Base-by-base conservation (phyloP, 2,329 filamentous ascomycete genomes). In the Cytospora mali region DNA sequence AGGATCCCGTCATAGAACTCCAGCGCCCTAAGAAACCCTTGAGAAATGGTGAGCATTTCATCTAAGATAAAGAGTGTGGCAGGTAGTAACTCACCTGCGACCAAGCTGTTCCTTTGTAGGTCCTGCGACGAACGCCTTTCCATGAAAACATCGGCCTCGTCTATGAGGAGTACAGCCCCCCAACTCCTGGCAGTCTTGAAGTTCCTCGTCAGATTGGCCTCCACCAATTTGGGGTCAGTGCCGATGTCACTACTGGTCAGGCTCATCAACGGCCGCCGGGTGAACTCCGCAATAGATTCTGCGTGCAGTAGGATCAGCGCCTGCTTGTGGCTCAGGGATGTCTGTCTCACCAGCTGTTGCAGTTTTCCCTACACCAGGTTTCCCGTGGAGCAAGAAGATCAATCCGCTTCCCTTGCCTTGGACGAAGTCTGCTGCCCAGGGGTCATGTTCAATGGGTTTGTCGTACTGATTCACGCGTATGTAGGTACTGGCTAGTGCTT, bases 231-330 rank as follows among this genome's bases (percentile, higher is more conserved):
- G 1, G 56, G 57, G n/a, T 62, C 46, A 9, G 62, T 70, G 11
- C 70, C 55, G 25, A 73, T 69, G 54, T 73, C 70, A 58, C 70
- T 73, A 18, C 53, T 65, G 1, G 70, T 73, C 13, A 76, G 54
- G 1, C 69, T 56, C 67, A 76, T 73, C 6, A 76, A 62, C 0
- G 74, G 74, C 0, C 70, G 62, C 10, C 62, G 63, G n/a, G 73
- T 72, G 27, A 70, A 71, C 11, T 70, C 70, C 0, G 74, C 72
- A 13, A 75, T 75, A 28, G 71, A 75, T 58, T 76, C 73, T 75
- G 48, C 10, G 13, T 46, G 35, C 31, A 5, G 31, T 16, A 23
- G 7, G 1, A 29, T 55, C 53, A 55, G 53, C 6, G 9, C 10
- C 55, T 25, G 11, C 14, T 28, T 46, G 11, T 25, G n/a, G 18